A percentile compares a stretch with the other conserved stretches of the same genome.
Evolutionary conservation across 208 protist genomes (phyloP).

Genomic region (Angomonas ambiguus): DNA sequence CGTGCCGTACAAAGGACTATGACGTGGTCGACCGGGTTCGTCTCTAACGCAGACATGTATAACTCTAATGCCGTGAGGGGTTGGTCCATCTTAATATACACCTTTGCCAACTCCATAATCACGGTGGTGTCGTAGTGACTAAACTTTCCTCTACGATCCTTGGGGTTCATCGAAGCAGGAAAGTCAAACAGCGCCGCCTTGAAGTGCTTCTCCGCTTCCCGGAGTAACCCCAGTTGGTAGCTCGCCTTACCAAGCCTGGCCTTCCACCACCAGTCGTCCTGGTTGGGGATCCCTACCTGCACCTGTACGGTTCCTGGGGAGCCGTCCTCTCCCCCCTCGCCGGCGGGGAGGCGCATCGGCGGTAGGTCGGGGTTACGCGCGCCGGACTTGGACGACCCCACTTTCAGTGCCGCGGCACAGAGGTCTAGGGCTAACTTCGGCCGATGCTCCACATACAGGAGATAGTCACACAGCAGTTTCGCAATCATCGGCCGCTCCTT

Average conservation of each 20-base stretch:
- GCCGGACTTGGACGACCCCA: neutral
- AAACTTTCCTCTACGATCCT: slow-evolving; percentile 9
- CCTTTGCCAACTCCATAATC: slow-evolving; percentile 91
- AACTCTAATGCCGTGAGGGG: slow-evolving; percentile 91
- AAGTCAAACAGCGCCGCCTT: slow-evolving; percentile 66
- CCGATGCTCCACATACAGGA: slow-evolving; percentile 93
- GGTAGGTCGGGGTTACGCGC: neutral
- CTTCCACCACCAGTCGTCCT: slow-evolving; percentile 96
- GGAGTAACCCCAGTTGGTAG: slow-evolving; percentile 93
- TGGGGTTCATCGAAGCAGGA: neutral
- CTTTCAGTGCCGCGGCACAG: slow-evolving; percentile 19
- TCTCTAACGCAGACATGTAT: slow-evolving; percentile 64
- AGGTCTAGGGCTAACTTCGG: slow-evolving; percentile 91
- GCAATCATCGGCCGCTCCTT: slow-evolving; percentile 79
- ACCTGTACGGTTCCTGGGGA: slow-evolving; percentile 3
- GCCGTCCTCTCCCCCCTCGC: neutral
- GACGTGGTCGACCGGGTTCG: slow-evolving; percentile 85
- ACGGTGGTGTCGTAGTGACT: slow-evolving; percentile 79
- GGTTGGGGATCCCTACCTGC: slow-evolving; percentile 43
- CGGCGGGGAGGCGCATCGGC: neutral
- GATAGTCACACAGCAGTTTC: slow-evolving; percentile 93
- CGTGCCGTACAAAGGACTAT: slow-evolving; percentile 86
- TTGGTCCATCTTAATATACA: slow-evolving; percentile 92
- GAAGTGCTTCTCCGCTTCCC: slow-evolving; percentile 92
- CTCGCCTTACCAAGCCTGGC: slow-evolving; percentile 90